Evolutionary conservation across 2,329 filamentous ascomycete species (phyloP).

Genomic region (Exserohilum turcica): DNA sequence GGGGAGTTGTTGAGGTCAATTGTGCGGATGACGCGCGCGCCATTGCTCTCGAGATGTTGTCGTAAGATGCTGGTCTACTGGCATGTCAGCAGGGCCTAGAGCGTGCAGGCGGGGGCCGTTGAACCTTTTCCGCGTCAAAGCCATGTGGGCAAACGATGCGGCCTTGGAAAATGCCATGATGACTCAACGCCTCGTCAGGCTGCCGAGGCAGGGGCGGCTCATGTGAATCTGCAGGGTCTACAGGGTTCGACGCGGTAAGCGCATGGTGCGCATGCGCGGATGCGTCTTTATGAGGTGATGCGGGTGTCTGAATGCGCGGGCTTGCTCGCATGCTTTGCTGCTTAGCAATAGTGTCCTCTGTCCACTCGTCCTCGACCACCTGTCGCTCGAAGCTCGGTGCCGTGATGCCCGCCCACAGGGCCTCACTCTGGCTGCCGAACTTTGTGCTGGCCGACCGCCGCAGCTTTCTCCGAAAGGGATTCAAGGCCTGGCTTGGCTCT

Average conservation of each 20-base stretch:
- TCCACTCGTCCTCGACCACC: constrained; percentile 42
- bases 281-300: constrained; percentile 6
- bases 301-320: constrained; percentile 17
- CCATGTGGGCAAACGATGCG: constrained; percentile 51
- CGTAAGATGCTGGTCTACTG: constrained; percentile 41
- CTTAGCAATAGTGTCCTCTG: constrained; percentile 32
- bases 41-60: constrained; percentile 41
- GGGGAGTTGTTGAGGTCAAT: constrained; percentile 32
- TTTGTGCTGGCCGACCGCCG: constrained; percentile 86
- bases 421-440: constrained; percentile 76
- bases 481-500: constrained; percentile 45
- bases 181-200: constrained; percentile 47
- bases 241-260: constrained; percentile 20
- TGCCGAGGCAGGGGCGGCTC: constrained; percentile 4
- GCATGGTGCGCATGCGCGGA: constrained; percentile 11
- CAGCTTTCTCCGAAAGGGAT: constrained; percentile 71
- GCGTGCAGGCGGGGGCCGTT: constrained; percentile 1
- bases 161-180: constrained; percentile 50
- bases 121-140: constrained; percentile 52
- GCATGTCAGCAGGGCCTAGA: constrained; percentile 28
- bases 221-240: constrained; percentile 21
- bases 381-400: constrained; percentile 44
- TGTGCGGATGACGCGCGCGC: constrained; percentile 40
- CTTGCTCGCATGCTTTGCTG: constrained; percentile 23
- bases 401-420: constrained; percentile 90